These are phyloP conservation scores for Tolypocladium inflatum DNA, from an alignment of 2,329 filamentous ascomycete species.

Conservation along the genomic window DNA sequence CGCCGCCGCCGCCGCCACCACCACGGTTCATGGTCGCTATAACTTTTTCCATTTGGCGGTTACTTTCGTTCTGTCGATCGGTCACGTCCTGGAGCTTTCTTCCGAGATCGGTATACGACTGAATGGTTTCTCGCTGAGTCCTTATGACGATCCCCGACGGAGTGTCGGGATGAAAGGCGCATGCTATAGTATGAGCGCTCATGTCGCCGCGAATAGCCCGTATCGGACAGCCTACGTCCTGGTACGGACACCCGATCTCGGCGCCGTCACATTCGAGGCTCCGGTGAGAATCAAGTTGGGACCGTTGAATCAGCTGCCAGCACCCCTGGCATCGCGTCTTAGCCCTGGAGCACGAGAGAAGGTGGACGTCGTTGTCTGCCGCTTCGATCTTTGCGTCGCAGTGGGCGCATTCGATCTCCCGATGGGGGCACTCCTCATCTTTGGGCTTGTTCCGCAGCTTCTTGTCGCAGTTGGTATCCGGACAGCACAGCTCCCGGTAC, in stretches of 20 bases:
- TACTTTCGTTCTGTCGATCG: conserved; percentile 22
- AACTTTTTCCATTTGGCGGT: conserved; percentile 24
- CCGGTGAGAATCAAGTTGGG: conserved; percentile 36
- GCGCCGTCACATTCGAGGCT: conserved; percentile 39
- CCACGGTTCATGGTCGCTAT: conserved; percentile 27
- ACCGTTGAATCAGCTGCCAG: conserved; percentile 30
- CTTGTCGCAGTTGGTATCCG: conserved; percentile 40
- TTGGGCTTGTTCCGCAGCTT: conserved; percentile 40
- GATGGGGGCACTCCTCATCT: conserved; percentile 46
- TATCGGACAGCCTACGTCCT: conserved; percentile 25
- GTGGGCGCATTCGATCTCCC: conserved; percentile 39
- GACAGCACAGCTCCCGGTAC: conserved; percentile 46
- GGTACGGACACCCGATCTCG: conserved; percentile 37
- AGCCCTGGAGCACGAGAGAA: conserved; percentile 33
- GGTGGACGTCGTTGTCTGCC: conserved; percentile 26
- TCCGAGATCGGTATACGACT: conserved; percentile 25
- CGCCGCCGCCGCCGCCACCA: background rate
- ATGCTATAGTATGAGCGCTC: conserved; percentile 34
- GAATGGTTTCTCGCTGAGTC: conserved; percentile 37
- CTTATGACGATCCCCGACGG: conserved; percentile 42
- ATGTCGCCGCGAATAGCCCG: conserved; percentile 26
- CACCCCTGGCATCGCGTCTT: conserved; percentile 42
- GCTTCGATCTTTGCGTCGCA: conserved; percentile 41
- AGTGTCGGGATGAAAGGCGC: conserved; percentile 39
- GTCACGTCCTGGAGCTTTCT: conserved; percentile 25